Conservation (phyloP, 2,329 filamentous ascomycete genomes). For the Sporothrix brasiliensis region DNA sequence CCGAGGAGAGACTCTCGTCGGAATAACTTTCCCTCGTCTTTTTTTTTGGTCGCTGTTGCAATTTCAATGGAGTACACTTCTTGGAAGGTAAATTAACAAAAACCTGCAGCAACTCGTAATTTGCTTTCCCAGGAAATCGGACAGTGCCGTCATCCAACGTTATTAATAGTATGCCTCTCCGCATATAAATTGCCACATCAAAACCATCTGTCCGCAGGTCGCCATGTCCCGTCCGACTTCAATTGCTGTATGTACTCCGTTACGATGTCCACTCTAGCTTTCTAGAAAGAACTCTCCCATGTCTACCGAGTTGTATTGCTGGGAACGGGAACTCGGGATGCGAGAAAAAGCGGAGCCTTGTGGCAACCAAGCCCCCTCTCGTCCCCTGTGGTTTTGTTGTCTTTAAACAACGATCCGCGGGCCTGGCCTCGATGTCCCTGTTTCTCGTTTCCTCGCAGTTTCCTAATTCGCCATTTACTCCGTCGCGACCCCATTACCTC, state of each 20-base stretch:
- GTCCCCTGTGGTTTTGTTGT: neutral
- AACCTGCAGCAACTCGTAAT: neutral
- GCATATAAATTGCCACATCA: conserved; percentile 18
- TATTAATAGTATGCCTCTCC: conserved; percentile 4
- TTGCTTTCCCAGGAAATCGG: neutral
- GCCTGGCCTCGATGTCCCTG: neutral
- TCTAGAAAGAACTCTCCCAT: no score
- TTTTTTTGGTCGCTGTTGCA: no score
- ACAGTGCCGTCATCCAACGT: neutral
- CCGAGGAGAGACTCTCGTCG: no score
- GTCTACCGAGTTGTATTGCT: neutral
- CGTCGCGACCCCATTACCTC: neutral
- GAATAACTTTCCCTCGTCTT: neutral
- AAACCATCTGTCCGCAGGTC: neutral
- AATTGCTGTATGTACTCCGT: no score
- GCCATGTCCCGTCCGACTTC: no score
- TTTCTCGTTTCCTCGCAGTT: conserved; percentile 6
- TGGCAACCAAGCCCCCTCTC: neutral
- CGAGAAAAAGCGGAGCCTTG: neutral
- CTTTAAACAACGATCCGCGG: conserved; percentile 21
- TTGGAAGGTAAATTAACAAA: neutral
- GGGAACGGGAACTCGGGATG: neutral
- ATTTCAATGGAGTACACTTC: no score
- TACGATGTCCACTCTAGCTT: no score
- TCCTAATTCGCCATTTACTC: conserved; percentile 8